phyloP scores from a whole-genome alignment of 768 basidiomycete genomes.

The Collybiopsis luxurians region DNA sequence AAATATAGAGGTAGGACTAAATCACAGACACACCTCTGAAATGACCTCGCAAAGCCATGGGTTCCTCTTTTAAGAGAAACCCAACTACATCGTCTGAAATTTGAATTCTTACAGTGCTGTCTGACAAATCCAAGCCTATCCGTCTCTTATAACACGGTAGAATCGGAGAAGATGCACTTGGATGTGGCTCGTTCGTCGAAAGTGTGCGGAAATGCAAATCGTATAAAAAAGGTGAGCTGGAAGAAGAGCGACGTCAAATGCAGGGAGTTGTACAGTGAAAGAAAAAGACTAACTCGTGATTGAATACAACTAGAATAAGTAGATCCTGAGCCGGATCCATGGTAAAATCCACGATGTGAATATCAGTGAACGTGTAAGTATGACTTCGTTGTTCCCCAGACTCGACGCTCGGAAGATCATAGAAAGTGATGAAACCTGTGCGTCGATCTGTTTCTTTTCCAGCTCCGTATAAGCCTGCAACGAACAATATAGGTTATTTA shows the following conservation, averaged over 20 bases:
- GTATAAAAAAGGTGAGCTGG: slow-evolving; percentile 40
- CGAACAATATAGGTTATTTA: not conserved
- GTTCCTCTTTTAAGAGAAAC: slow-evolving; percentile 46
- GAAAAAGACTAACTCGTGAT: slow-evolving; percentile 31
- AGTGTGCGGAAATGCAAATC: slow-evolving; percentile 51
- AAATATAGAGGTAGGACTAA: not conserved
- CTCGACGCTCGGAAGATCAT: slow-evolving; percentile 40
- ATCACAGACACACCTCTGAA: slow-evolving; percentile 29
- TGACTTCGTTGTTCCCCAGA: slow-evolving; percentile 32
- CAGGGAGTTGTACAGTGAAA: not conserved
- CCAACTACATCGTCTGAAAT: slow-evolving; percentile 45
- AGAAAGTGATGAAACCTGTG: slow-evolving; percentile 32
- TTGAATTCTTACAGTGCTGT: slow-evolving; percentile 43
- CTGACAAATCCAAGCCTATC: slow-evolving; percentile 24
- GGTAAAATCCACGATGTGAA: slow-evolving; percentile 51
- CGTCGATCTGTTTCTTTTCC: slow-evolving; percentile 38
- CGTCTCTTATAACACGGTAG: slow-evolving; percentile 38
- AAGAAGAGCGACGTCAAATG: not conserved
- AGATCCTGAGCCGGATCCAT: slow-evolving; percentile 58
- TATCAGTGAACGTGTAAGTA: slow-evolving; percentile 41
- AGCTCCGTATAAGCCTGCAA: slow-evolving; percentile 43
- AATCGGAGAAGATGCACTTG: slow-evolving; percentile 35
- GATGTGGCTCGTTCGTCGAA: slow-evolving; percentile 49
- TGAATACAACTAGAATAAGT: slow-evolving; percentile 45
- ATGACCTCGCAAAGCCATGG: slow-evolving; percentile 38